Percentiles rank a stretch among this genome's conserved stretches.
Conservation (phyloP, 192 early-diverging fungal species). For the Lobulomyces angularis region DNA sequence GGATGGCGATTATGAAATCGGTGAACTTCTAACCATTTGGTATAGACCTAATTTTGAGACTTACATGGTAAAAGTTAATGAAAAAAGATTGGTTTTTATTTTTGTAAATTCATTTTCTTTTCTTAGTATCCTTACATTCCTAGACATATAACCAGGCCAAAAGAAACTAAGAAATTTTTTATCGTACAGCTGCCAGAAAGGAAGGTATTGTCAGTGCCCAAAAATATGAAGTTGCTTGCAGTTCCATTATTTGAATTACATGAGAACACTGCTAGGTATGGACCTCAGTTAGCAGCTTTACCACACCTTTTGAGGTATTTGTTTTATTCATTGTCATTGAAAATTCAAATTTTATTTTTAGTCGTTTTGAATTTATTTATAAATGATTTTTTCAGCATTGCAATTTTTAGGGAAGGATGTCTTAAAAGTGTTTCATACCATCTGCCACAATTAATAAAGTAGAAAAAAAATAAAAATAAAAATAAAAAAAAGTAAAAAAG, state of each 20-base stretch:
- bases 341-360: too few species aligned
- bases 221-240: constrained; percentile 66
- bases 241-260: constrained; percentile 70
- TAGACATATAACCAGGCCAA: constrained; percentile 63
- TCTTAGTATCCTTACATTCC: constrained; percentile 65
- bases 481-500: too few species aligned
- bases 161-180: constrained; percentile 64
- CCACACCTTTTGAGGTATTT: constrained; percentile 50
- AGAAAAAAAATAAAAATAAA: too few species aligned
- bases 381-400: too few species aligned
- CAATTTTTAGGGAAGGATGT: too few species aligned
- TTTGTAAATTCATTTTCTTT: not conserved
- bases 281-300: constrained; percentile 52
- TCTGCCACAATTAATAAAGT: too few species aligned
- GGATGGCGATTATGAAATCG: constrained; percentile 52
- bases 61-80: constrained; percentile 43
- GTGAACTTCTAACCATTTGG: constrained; percentile 60
- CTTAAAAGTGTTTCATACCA: too few species aligned
- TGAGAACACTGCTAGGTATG: constrained; percentile 65
- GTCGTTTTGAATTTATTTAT: too few species aligned
- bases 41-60: constrained; percentile 69
- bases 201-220: constrained; percentile 57
- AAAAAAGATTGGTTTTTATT: constrained; percentile 1
- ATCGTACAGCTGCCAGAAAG: constrained; percentile 60
- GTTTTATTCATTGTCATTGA: too few species aligned